Conservation (phyloP, 2,329 filamentous ascomycete genomes). For the Nakataea oryzae region DNA sequence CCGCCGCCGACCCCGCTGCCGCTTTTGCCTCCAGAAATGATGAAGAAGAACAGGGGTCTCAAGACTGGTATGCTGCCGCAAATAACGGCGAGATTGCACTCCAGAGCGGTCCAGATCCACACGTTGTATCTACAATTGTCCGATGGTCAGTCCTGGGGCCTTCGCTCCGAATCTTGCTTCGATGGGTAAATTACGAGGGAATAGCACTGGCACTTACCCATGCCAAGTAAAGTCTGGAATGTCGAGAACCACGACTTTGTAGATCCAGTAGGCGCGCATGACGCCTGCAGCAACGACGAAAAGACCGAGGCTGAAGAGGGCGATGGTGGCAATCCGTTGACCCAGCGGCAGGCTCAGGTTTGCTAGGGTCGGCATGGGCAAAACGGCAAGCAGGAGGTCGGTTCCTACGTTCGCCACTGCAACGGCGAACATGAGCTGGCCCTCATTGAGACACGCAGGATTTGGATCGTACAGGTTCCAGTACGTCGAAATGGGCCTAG, state of each 20-base stretch:
- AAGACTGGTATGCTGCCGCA: conserved; percentile 27
- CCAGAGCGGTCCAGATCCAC: conserved; percentile 31
- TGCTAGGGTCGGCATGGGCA: conserved; percentile 24
- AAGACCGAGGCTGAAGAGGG: conserved; percentile 24
- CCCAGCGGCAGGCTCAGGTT: conserved; percentile 18
- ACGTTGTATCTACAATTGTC: conserved; percentile 16
- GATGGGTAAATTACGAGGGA: background rate
- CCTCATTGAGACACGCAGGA: conserved; percentile 19
- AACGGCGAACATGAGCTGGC: conserved; percentile 17
- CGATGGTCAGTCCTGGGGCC: background rate
- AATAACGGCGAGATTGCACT: conserved; percentile 29
- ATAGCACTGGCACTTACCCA: conserved; percentile 8
- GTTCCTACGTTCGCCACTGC: conserved; percentile 19
- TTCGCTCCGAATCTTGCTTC: background rate
- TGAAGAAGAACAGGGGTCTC: conserved; percentile 12
- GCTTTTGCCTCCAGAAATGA: background rate
- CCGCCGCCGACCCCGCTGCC: background rate
- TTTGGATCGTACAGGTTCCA: conserved; percentile 13
- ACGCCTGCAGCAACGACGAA: conserved; percentile 24
- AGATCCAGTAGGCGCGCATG: conserved; percentile 25
- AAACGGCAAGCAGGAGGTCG: conserved; percentile 24
- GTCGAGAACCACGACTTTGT: conserved; percentile 21
- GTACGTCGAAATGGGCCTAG: conserved; percentile 16
- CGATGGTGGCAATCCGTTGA: conserved; percentile 23
- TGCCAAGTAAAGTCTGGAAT: conserved; percentile 31